Percentiles rank a stretch among this genome's conserved stretches.
Conservation (phyloP, 805 yeast genomes). For the Isabelozyma heimii region DNA sequence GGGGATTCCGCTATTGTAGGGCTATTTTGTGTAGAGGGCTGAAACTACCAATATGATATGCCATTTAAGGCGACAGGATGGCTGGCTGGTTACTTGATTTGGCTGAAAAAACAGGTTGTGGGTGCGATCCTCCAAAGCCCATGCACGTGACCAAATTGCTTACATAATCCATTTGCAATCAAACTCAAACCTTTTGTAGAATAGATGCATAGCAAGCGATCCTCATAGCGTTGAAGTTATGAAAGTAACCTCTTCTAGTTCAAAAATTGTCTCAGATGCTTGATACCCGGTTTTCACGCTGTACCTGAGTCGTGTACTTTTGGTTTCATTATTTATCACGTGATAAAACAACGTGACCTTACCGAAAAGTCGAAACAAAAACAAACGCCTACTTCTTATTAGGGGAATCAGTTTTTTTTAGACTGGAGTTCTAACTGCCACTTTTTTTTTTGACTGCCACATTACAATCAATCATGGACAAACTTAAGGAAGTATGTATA, state of each 20-base stretch:
- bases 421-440: not conserved
- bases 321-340: not conserved
- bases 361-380: conserved; percentile 1
- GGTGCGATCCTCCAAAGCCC: not conserved
- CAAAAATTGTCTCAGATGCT: too few relatives aligned
- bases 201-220: too few relatives aligned
- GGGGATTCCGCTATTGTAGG: too few relatives aligned
- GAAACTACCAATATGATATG: not conserved
- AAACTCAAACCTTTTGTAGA: too few relatives aligned
- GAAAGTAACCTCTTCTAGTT: too few relatives aligned
- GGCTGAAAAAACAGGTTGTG: not conserved
- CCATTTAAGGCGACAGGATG: not conserved
- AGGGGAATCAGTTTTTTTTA: not conserved
- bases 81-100: conserved; percentile 1
- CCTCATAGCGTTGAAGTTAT: too few relatives aligned
- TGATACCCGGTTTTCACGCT: too few relatives aligned
- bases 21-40: not conserved
- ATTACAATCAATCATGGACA: conserved; percentile 44
- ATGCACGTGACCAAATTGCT: not conserved
- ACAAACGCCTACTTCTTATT: not conserved
- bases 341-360: not conserved
- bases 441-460: not conserved
- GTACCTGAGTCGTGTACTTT: too few relatives aligned
- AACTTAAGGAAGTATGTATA: conserved; percentile 56
- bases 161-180: too few relatives aligned